phyloP scores from a whole-genome alignment of 345 rosid species.

The Citrus inodora region DNA sequence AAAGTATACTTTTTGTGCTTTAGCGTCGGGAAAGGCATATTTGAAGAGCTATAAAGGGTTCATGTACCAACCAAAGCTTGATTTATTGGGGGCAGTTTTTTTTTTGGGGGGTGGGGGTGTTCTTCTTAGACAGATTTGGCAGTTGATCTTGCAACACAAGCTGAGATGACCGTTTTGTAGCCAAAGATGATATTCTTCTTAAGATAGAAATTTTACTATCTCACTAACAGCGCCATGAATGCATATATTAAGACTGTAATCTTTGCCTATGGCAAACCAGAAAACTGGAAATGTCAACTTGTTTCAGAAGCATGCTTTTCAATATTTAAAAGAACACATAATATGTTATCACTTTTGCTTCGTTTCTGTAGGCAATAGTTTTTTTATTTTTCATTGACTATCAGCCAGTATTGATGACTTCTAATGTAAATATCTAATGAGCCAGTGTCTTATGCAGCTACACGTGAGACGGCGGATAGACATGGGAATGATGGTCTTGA shows the following conservation, averaged over 20 bases:
- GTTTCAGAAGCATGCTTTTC: background rate
- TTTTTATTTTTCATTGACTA: background rate
- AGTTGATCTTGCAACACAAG: background rate
- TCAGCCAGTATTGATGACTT: background rate
- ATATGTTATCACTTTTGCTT: background rate
- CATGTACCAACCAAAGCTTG: background rate
- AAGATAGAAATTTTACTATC: background rate
- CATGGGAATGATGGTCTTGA: conserved; percentile 60
- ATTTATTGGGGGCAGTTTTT: background rate
- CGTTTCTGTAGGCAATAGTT: background rate
- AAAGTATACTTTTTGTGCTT: background rate
- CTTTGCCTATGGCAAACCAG: background rate
- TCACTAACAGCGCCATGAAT: background rate
- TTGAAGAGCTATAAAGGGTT: background rate
- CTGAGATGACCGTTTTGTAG: background rate
- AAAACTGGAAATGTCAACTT: background rate
- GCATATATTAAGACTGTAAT: background rate
- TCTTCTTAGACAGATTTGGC: background rate
- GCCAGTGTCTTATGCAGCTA: conserved; percentile 46
- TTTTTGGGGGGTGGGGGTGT: background rate
- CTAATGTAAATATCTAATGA: conserved; percentile 2
- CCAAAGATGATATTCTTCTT: background rate
- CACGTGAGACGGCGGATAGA: conserved; percentile 41
- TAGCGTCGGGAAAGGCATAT: background rate
- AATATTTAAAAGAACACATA: background rate